Base-by-base conservation (phyloP, 371 early-diverging fungal genomes). In the Umbelopsis sp. region DNA sequence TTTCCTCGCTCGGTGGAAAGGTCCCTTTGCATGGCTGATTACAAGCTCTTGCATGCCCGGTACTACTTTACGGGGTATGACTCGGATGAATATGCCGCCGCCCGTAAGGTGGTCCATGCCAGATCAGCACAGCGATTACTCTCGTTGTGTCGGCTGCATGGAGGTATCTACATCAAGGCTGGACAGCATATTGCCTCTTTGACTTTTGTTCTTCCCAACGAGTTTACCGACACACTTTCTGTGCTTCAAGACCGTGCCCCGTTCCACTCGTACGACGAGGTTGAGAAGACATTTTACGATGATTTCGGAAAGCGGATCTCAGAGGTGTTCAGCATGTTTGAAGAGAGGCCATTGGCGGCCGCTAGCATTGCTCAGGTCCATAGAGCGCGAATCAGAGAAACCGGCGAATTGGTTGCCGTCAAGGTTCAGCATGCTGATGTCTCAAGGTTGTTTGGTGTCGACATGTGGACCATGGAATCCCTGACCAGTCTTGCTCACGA, bases 161-260 rank as follows among this genome's bases (percentile, higher is more conserved):
- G 76, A n/a, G 78, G 80, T 7, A 71, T 79, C 32, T 78, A 69
- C 53, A 72, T 70, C 38, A 79, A 81, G 69, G 74, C 85, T 11
- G 84, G 80, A 10, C 84, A 85, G 65, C 86, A 85, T 64, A 75
- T 85, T 52, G 80, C 80, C 14, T 82, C 85, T 1, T 66, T 85
- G 52, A 76, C 76, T 20, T 77, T 76, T 63, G 53, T 85, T 16
- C 78, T 84, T 7, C 86, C 86, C 18, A 71, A 67, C 4, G 83
- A 81, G 57, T 85, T 79, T 66, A 80, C 81, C 35, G 71, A 80
- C 50, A 81, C 81, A 4, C 70, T 85, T 0, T 74, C 76, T 16
- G 79, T 78, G 18, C 76, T 85, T n/a, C 83, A 84, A 64, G 83
- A 81, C 65, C 77, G 76, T 2, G 84, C 84, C 2, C 84, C 84